Evolutionary conservation across 2,329 filamentous ascomycete genomes (phyloP), one percentile per base, ranked within the genome.

Genomic region (Epichloe gansuensis): DNA sequence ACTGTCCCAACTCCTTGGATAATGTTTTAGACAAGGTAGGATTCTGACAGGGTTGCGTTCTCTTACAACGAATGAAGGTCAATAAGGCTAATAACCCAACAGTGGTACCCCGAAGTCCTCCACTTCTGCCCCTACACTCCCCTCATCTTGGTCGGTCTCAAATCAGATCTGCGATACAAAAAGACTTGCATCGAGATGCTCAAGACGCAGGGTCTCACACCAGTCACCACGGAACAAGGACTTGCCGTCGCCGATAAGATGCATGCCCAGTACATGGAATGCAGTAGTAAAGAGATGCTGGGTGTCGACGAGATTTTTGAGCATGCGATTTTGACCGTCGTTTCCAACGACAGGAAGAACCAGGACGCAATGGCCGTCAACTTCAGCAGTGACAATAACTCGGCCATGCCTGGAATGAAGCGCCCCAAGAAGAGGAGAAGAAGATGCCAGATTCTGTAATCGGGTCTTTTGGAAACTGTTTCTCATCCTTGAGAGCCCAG

Each of bases 31-130:
- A 98, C 74, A 98, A 98, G 85, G 93, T 96, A 74, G 13, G 57
- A 11, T 35, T 4, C 9, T 21, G 11, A 40, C 31, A 11, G 8
- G 8, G 9, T 31, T 31, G 31, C 9, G 31, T 31, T 31, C 31
- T 31, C 31, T 31, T 11, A 8, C 31, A 31, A 31, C 31, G 3
- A 31, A 31, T 31, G 3, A 11, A 11, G 3, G 9, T 31, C 21
- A 48, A 15, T 4, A 27, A 17, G 53, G 47, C 55, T 59, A 21
- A 55, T 34, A 13, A 5, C 15, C 9, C 6, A 36, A 4, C 53
- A 97, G 93, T 98, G 93, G 93, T 98, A 96, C 65, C 93, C 93
- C 55, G 93, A 98, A 75, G 93, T 98, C 62, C 82, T 97, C 52
- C 93, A 98, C 71, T 98, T 98, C 76, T 97, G 93, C 72, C 93